Evolutionary conservation across 164 flowering plant species (phyloP).

Genomic region (Nymphaea colorata): DNA sequence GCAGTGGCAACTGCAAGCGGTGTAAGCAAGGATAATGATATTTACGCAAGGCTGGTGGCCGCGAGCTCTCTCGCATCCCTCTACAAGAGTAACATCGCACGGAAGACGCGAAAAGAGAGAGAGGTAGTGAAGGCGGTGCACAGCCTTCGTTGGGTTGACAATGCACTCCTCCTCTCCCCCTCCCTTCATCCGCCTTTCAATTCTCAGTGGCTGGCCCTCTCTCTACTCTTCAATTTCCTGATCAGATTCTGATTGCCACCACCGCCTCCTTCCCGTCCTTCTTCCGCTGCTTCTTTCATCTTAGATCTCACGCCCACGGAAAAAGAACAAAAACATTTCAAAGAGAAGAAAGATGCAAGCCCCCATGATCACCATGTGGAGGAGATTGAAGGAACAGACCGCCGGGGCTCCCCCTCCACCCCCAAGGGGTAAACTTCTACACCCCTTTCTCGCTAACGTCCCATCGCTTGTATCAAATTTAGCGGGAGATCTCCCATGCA

Average conservation of each 20-base stretch:
- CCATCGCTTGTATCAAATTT: background rate
- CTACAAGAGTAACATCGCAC: background rate
- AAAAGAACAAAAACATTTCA: too few species aligned
- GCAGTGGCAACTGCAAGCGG: too few species aligned
- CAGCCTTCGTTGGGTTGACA: background rate
- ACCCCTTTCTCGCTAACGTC: background rate
- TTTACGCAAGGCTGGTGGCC: background rate
- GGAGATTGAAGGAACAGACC: conserved; percentile 4
- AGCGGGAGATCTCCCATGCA: background rate
- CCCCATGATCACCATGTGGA: conserved; percentile 9
- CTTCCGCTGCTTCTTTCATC: background rate
- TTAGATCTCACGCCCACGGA: background rate
- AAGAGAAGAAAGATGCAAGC: background rate
- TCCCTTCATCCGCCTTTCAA: background rate
- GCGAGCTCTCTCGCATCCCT: background rate
- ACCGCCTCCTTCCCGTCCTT: too few species aligned
- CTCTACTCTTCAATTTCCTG: background rate
- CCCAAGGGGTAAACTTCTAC: background rate
- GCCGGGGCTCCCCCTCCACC: background rate
- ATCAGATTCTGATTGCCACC: too few species aligned
- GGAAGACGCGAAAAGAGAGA: background rate
- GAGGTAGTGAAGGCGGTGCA: too few species aligned
- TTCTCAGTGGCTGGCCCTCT: background rate
- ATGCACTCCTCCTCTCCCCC: too few species aligned
- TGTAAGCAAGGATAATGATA: background rate